These are phyloP conservation scores for Phymatotrichopsis omnivora DNA, from an alignment of 2,329 filamentous ascomycete genomes.

Conservation along the genomic window DNA sequence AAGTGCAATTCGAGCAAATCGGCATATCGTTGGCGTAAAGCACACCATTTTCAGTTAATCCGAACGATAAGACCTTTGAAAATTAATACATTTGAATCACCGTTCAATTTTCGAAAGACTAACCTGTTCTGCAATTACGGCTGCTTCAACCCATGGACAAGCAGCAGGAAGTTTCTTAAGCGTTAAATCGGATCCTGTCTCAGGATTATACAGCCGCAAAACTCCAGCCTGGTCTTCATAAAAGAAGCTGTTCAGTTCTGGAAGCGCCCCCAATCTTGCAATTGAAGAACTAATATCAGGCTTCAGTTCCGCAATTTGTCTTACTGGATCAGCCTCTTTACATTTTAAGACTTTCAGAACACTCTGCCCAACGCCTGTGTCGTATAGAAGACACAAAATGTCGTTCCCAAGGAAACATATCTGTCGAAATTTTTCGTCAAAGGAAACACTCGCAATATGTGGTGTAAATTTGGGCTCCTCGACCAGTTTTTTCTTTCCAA, in stretches of 20 bases:
- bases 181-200: constrained; percentile 8
- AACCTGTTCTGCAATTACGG: constrained; percentile 37
- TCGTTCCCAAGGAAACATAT: constrained; percentile 32
- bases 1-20: constrained; percentile 80
- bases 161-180: constrained; percentile 31
- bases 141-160: constrained; percentile 36
- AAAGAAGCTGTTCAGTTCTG: constrained; percentile 31
- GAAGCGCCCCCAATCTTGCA: constrained; percentile 26
- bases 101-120: constrained; percentile 37
- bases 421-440: constrained; percentile 30
- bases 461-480: constrained; percentile 17
- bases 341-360: constrained; percentile 16
- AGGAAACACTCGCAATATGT: constrained; percentile 23
- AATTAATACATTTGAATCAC: constrained; percentile 1
- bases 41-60: constrained; percentile 64
- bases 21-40: constrained; percentile 67
- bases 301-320: constrained; percentile 14
- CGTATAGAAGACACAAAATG: constrained; percentile 26
- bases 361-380: constrained; percentile 10
- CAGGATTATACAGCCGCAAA: constrained; percentile 26
- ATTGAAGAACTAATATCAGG: constrained; percentile 15
- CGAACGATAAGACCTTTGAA: constrained; percentile 44
- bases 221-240: constrained; percentile 27
- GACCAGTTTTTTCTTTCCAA: constrained; percentile 22
- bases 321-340: constrained; percentile 2